These are phyloP conservation scores for Teratosphaeria viscida DNA, from an alignment of 2,329 filamentous ascomycete species.

Conservation along the genomic window DNA sequence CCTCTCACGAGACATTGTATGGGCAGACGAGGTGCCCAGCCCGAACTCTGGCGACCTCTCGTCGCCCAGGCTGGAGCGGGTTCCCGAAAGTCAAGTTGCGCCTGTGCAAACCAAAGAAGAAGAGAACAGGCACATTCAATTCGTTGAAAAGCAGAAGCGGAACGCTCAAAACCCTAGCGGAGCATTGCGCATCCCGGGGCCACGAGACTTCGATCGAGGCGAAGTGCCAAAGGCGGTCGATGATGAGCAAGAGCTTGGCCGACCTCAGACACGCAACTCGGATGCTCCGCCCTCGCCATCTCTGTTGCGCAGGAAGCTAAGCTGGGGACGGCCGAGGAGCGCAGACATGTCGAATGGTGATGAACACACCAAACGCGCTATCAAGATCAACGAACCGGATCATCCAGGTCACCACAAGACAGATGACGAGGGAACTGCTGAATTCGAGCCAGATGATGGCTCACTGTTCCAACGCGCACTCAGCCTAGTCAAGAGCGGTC, in stretches of 20 bases:
- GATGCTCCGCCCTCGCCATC: background rate
- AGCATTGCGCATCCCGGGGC: conserved; percentile 79
- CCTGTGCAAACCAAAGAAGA: conserved; percentile 44
- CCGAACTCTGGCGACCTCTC: conserved; percentile 2
- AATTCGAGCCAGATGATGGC: conserved; percentile 4
- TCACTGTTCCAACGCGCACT: conserved; percentile 2
- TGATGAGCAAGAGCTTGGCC: conserved; percentile 27
- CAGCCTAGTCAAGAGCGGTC: conserved; percentile 5
- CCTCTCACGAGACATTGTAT: conserved; percentile 46
- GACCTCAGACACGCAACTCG: conserved; percentile 19
- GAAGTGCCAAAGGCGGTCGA: conserved; percentile 55
- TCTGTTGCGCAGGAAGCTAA: background rate
- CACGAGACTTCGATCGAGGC: conserved; percentile 78
- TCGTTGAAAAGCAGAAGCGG: conserved; percentile 74
- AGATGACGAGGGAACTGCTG: conserved; percentile 4
- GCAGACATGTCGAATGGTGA: conserved; percentile 22
- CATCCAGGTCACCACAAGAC: conserved; percentile 26
- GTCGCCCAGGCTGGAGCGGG: conserved; percentile 34
- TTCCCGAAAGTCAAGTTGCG: conserved; percentile 34
- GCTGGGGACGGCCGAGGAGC: background rate
- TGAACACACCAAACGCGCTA: conserved; percentile 41
- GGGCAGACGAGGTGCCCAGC: conserved; percentile 52
- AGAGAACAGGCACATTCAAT: conserved; percentile 63
- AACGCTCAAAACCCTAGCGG: conserved; percentile 51
- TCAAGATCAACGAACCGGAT: conserved; percentile 57